Percentiles rank a stretch among this genome's conserved stretches.
These are phyloP conservation scores for Xylaria sp. DNA, from an alignment of 2,329 filamentous ascomycete species.

Conservation along the genomic window DNA sequence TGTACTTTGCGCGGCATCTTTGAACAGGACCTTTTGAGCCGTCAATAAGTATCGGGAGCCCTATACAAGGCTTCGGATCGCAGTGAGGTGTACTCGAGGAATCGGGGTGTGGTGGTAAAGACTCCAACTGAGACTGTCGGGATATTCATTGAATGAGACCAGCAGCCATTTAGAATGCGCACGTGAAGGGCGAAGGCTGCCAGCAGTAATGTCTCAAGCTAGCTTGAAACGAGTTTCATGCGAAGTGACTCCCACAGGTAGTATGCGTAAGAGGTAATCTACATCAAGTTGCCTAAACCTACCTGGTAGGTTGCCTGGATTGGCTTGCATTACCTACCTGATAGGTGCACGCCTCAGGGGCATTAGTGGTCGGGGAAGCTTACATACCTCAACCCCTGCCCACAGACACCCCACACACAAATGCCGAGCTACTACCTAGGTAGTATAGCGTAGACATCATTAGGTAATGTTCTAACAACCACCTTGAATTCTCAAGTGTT, in stretches of 20 bases:
- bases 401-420: background rate
- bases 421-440: background rate
- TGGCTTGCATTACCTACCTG: background rate
- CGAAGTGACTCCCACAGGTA: too few relatives aligned
- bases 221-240: background rate
- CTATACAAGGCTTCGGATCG: slow-evolving; percentile 3
- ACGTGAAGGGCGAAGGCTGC: background rate
- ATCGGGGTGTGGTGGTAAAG: background rate
- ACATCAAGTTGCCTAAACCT: background rate
- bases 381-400: background rate
- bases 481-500: background rate
- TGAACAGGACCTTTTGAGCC: background rate
- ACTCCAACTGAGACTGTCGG: background rate
- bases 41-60: background rate
- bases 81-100: background rate
- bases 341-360: too few relatives aligned
- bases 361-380: too few relatives aligned
- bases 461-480: slow-evolving; percentile 3
- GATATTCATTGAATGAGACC: background rate
- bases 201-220: background rate
- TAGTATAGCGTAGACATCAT: too few relatives aligned
- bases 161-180: background rate
- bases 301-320: background rate
- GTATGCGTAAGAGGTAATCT: background rate
- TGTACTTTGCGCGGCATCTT: slow-evolving; percentile 49